Percentiles rank a stretch among this genome's conserved stretches.
Conservation (phyloP, 331 rosid genomes). For the Malus hybrid region DNA sequence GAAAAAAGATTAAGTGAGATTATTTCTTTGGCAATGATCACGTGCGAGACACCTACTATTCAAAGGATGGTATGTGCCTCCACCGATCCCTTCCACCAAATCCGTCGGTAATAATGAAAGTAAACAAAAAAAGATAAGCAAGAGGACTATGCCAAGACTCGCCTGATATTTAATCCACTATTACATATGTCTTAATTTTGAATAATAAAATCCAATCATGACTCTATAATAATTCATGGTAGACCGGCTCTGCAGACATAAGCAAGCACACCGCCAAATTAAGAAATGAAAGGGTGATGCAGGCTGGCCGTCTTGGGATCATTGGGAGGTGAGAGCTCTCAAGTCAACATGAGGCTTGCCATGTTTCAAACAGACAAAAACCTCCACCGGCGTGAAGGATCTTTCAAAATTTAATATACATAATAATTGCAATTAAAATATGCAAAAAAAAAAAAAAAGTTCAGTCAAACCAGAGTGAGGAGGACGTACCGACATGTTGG, state of each 20-base stretch:
- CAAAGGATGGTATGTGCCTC: too few species aligned
- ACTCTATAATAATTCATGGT: background rate
- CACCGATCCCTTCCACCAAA: too few species aligned
- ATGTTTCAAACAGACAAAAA: slow-evolving; percentile 21
- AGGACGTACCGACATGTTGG: background rate
- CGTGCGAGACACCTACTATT: too few species aligned
- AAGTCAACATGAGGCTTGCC: slow-evolving; percentile 22
- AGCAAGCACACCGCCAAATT: slow-evolving; percentile 12
- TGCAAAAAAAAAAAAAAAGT: background rate
- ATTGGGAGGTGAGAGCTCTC: background rate
- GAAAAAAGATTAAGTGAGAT: too few species aligned
- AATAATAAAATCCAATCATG: background rate
- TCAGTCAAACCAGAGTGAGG: background rate
- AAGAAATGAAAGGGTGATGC: background rate
- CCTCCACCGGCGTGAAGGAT: slow-evolving; percentile 13
- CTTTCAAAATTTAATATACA: background rate
- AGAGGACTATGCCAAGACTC: too few species aligned
- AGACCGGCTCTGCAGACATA: background rate
- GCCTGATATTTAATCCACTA: too few species aligned
- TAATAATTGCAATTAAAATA: background rate
- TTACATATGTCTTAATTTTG: background rate
- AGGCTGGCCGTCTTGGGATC: background rate
- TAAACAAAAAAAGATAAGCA: too few species aligned
- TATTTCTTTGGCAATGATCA: fast-evolving
- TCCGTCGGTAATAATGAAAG: too few species aligned